Conservation (phyloP, 768 basidiomycete genomes). For the Boletus rubroflammeus region DNA sequence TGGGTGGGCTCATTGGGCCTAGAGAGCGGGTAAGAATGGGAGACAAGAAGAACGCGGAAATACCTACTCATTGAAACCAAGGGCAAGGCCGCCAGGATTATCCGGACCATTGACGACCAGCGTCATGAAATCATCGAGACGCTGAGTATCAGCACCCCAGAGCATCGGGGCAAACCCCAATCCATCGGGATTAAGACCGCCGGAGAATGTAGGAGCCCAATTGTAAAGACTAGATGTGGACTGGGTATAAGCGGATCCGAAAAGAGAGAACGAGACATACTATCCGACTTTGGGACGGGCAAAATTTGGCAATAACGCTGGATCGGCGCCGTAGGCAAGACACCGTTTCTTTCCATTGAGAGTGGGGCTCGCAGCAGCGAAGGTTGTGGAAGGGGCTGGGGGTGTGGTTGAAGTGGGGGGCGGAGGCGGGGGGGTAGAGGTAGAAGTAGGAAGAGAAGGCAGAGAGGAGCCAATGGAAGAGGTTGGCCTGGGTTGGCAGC, state of each 20-base stretch:
- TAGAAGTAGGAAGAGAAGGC: constrained; percentile 1
- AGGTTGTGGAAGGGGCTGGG: not conserved
- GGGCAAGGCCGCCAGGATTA: constrained; percentile 35
- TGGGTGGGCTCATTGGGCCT: constrained; percentile 71
- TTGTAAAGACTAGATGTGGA: constrained; percentile 47
- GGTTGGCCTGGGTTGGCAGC: constrained; percentile 55
- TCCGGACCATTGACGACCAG: constrained; percentile 31
- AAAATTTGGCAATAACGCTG: constrained; percentile 50
- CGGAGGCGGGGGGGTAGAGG: constrained; percentile 10
- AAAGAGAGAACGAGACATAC: constrained; percentile 33
- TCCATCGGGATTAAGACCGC: constrained; percentile 32
- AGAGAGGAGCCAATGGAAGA: constrained; percentile 11
- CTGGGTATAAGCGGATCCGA: not conserved
- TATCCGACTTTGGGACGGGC: constrained; percentile 35
- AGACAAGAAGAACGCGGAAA: not conserved
- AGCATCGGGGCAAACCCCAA: constrained; percentile 61
- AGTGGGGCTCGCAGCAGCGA: not conserved
- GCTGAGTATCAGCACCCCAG: too few relatives aligned
- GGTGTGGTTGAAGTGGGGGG: not conserved
- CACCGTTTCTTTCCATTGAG: constrained; percentile 41
- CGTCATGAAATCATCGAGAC: constrained; percentile 40
- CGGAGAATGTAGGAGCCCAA: too few relatives aligned
- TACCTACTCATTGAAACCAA: constrained; percentile 76
- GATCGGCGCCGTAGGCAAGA: constrained; percentile 33
- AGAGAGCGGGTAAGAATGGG: not conserved